Evolutionary conservation across 2,329 filamentous ascomycete genomes (phyloP).

Genomic region (Trichoderma sp.): DNA sequence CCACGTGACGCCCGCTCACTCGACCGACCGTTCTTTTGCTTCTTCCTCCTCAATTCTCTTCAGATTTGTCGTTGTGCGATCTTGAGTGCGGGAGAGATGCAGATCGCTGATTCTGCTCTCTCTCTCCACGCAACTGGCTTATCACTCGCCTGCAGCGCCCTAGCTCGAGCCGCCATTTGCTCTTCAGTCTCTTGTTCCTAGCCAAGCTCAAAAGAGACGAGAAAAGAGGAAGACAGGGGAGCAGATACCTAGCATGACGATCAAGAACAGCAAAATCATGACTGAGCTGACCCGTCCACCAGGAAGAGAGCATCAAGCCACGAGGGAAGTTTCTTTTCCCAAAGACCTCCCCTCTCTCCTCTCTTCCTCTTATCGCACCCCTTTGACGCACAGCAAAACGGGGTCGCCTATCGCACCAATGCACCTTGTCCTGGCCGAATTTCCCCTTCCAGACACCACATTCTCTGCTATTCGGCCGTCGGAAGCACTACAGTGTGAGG

Average conservation of each 20-base stretch:
- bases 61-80: background rate
- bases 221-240: too few species aligned
- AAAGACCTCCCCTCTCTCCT: background rate
- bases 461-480: constrained; percentile 28
- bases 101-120: background rate
- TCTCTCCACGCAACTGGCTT: background rate
- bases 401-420: constrained; percentile 28
- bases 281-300: background rate
- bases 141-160: constrained; percentile 1
- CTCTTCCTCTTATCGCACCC: background rate
- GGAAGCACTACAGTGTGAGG: constrained; percentile 20
- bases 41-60: too few species aligned
- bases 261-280: too few species aligned
- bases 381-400: constrained; percentile 13
- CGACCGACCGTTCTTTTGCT: too few species aligned
- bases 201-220: background rate
- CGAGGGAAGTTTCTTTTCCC: background rate
- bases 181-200: background rate
- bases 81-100: background rate
- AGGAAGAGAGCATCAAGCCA: background rate
- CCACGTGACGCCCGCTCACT: constrained; percentile 13
- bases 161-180: background rate
- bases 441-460: constrained; percentile 29
- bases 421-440: constrained; percentile 28
- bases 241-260: too few species aligned